phyloP scores from a whole-genome alignment of 768 basidiomycete genomes.

The Dacryopinax spathularia region DNA sequence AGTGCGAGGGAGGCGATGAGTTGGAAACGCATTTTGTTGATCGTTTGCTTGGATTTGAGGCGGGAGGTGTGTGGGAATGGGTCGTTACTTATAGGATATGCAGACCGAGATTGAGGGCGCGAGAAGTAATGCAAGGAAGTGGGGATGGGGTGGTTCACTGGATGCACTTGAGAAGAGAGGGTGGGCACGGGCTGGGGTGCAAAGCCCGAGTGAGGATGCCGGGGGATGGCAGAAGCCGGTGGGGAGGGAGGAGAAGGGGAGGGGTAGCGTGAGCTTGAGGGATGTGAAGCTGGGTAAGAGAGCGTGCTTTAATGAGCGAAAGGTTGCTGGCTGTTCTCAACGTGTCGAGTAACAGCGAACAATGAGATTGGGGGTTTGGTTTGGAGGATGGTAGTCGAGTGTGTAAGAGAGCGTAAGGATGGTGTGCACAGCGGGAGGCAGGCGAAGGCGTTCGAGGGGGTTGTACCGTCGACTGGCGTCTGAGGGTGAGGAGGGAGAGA shows the following conservation, averaged over 20 bases:
- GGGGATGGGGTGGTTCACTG: too few species aligned
- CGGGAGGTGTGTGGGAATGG: too few species aligned
- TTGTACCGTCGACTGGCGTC: too few species aligned
- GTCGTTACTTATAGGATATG: too few species aligned
- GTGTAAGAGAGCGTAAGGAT: neutral
- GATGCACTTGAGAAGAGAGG: too few species aligned
- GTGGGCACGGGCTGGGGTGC: too few species aligned
- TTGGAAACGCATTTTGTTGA: neutral
- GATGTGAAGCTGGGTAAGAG: neutral
- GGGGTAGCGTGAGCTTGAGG: neutral
- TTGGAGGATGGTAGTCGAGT: neutral
- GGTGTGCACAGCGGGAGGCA: neutral
- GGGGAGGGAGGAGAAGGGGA: neutral
- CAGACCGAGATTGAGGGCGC: too few species aligned
- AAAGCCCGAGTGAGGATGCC: too few species aligned
- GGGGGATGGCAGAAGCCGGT: too few species aligned
- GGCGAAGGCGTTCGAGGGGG: too few species aligned
- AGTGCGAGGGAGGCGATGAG: neutral
- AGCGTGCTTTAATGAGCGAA: neutral
- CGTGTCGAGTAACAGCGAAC: neutral
- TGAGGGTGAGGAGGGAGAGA: neutral
- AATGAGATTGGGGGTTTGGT: neutral
- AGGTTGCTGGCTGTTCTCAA: neutral
- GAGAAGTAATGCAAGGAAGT: too few species aligned
- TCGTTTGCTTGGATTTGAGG: neutral